These are phyloP conservation scores for Phytophthora pseudosyringae DNA, from an alignment of 352 stramenopile genomes.

Conservation along the genomic window DNA sequence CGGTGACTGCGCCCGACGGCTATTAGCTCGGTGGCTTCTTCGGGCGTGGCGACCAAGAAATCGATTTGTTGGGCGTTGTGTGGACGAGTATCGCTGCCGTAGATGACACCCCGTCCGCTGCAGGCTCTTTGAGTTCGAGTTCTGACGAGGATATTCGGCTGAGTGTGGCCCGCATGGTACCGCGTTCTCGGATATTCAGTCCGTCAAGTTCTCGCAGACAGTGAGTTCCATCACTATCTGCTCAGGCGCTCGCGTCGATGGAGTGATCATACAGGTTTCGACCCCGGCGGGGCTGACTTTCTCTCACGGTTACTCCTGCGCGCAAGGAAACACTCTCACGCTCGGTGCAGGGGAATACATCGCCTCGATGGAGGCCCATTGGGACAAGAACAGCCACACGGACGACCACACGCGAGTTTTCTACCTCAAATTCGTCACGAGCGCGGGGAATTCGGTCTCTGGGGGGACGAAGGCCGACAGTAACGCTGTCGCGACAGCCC, in stretches of 20 bases:
- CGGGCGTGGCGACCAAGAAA: constrained; percentile 11
- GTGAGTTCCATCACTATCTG: constrained; percentile 14
- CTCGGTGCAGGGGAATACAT: constrained; percentile 1
- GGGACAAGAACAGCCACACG: constrained; percentile 14
- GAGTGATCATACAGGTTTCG: constrained; percentile 2
- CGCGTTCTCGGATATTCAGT: constrained; percentile 18
- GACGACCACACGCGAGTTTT: constrained; percentile 17
- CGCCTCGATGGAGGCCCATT: constrained; percentile 3
- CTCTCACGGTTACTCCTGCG: constrained; percentile 12
- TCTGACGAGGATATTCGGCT: constrained; percentile 10
- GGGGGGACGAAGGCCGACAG: constrained; percentile 5
- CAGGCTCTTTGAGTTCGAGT: neutral
- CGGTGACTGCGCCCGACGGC: constrained; percentile 13
- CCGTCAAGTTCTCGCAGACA: neutral
- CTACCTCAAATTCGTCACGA: constrained; percentile 19
- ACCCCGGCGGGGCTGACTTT: neutral
- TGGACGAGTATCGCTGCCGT: constrained; percentile 19
- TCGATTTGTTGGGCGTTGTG: constrained; percentile 17
- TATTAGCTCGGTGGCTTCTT: constrained; percentile 21
- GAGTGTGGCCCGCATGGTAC: constrained; percentile 19
- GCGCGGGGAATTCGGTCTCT: constrained; percentile 2
- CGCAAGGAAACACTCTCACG: constrained; percentile 8
- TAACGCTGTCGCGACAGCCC: neutral
- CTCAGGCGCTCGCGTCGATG: constrained; percentile 5
- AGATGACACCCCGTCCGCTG: neutral